phyloP scores from a whole-genome alignment of 2,329 filamentous ascomycete genomes.

The Orbilia oligospora region DNA sequence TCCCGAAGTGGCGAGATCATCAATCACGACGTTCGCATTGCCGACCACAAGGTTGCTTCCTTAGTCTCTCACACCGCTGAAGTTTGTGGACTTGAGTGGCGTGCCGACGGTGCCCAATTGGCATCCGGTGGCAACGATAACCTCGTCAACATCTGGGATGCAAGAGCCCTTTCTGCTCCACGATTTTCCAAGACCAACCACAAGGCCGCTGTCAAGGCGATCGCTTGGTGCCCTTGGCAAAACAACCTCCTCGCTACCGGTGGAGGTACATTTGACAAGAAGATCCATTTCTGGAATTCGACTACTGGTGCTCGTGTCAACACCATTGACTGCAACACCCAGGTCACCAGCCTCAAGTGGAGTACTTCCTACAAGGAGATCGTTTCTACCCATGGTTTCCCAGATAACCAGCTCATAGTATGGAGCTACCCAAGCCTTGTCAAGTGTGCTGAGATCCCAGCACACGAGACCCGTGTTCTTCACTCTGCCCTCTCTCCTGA shows the following conservation, averaged over 20 bases:
- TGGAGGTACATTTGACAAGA: conserved; percentile 91
- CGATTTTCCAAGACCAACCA: conserved; percentile 99
- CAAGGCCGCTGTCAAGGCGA: conserved; percentile 92
- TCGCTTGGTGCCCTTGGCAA: conserved; percentile 97
- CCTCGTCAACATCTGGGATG: conserved; percentile 98
- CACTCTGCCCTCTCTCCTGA: conserved; percentile 98
- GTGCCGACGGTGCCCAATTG: conserved; percentile 94
- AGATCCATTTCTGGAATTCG: conserved; percentile 99
- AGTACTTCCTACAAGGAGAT: conserved; percentile 98
- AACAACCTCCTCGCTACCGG: conserved; percentile 86
- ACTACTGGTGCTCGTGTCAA: conserved; percentile 97
- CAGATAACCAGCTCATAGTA: conserved; percentile 98
- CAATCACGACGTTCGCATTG: conserved; percentile 98
- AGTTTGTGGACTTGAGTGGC: conserved; percentile 98
- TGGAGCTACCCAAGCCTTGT: conserved; percentile 99
- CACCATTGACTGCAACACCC: conserved; percentile 98
- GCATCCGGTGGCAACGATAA: conserved; percentile 99
- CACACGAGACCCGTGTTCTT: conserved; percentile 94
- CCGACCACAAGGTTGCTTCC: conserved; percentile 97
- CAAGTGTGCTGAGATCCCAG: conserved; percentile 97
- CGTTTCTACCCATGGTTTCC: conserved; percentile 96
- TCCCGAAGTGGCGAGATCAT: conserved; percentile 94
- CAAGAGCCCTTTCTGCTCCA: conserved; percentile 89
- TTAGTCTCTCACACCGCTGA: conserved; percentile 97
- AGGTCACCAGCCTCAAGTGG: conserved; percentile 97